A percentile compares a stretch with the other conserved stretches of the same genome.
phyloP scores from a whole-genome alignment of 768 basidiomycete genomes.

The Pholiota molesta region DNA sequence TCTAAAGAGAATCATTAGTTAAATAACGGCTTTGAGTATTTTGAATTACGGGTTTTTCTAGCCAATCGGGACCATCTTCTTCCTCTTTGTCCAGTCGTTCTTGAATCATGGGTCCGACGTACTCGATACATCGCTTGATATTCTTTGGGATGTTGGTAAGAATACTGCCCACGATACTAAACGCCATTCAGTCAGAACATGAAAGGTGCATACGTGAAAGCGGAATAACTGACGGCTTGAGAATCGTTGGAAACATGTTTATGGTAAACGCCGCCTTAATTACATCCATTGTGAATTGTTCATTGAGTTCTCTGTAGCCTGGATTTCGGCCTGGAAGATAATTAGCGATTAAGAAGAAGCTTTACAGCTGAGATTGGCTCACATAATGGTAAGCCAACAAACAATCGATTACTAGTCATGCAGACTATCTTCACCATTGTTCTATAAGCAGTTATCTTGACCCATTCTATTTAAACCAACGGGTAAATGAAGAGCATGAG shows the following conservation, averaged over 20 bases:
- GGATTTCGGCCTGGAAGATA: constrained; percentile 22
- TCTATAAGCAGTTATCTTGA: constrained; percentile 25
- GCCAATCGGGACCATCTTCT: constrained; percentile 32
- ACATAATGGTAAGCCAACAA: constrained; percentile 52
- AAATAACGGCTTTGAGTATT: not conserved
- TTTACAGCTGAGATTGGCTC: not conserved
- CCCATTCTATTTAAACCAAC: constrained; percentile 36
- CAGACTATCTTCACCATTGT: constrained; percentile 38
- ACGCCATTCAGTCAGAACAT: not conserved
- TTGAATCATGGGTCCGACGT: constrained; percentile 33
- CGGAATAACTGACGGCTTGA: constrained; percentile 22
- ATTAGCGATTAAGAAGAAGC: not conserved
- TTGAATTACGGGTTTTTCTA: constrained; percentile 33
- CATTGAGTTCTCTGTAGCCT: constrained; percentile 26
- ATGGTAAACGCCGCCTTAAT: constrained; percentile 20
- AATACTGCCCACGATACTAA: constrained; percentile 26
- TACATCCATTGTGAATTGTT: constrained; percentile 24
- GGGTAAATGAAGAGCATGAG: not conserved
- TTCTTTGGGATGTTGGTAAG: constrained; percentile 25
- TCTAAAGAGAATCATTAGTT: not conserved
- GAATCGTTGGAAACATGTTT: constrained; percentile 23
- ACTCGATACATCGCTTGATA: constrained; percentile 25
- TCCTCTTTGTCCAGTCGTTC: constrained; percentile 32
- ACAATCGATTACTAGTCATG: constrained; percentile 43
- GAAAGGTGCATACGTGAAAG: not conserved